Evolutionary conservation across 2,329 filamentous ascomycete genomes (phyloP), one percentile per base, ranked within the genome.

Genomic region (Elsinoe batatas): DNA sequence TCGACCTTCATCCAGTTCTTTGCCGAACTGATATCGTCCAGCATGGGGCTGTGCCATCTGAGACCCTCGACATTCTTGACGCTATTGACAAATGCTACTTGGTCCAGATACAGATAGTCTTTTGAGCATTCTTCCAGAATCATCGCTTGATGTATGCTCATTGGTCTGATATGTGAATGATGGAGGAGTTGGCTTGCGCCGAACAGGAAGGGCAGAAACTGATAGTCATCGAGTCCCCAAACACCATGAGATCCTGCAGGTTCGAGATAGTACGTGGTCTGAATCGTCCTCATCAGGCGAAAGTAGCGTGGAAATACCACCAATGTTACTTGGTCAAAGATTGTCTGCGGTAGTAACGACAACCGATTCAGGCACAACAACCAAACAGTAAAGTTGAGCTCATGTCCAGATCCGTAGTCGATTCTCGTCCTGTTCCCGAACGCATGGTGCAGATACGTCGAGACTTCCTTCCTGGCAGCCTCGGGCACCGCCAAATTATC

Each of bases 351-450:
- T 35, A 97, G 68, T 17, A 88, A 70, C 10, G 76, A 75, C 13
- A 96, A 77, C 65, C 91, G 87, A 68, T 93, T 88, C 0, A 98
- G 82, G 66, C 89, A 95, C n/a, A 98, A 80, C 35, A 97, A 79
- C 91, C 91, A 98, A 67, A 95, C 85, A 69, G 91, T 78, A 72
- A 98, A 97, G 75, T 98, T 97, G 59, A 98, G 80, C 73, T 98
- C 93, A 70, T 98, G 93, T 2, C 93, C 93, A 0, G 90, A 96
- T 51, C 93, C 93, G 69, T 98, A 98, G 73, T 98, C 93, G 65
- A 98, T 93, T 38, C 91, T 82, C 53, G 81, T 80, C 43, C 84
- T 80, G 67, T 95, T 95, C 44, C 93, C 93, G 61, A 97, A 91
- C 0, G 87, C 85, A 65, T 95, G 81, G 60, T 80, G 73, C 33